These are phyloP conservation scores for Fusarium compactum DNA, from an alignment of 2,329 filamentous ascomycete genomes.

Conservation along the genomic window DNA sequence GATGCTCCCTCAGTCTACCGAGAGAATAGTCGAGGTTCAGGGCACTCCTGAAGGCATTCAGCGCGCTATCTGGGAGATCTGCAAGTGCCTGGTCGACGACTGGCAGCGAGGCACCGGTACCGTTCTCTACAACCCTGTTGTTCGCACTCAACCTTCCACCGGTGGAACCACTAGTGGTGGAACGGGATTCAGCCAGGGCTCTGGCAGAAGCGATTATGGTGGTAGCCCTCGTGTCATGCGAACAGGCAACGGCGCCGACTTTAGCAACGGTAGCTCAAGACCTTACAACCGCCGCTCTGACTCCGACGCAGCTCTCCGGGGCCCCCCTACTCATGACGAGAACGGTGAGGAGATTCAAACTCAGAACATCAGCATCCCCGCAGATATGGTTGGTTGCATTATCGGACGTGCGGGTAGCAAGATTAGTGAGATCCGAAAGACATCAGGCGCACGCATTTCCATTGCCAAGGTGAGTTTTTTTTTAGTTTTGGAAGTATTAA, in stretches of 20 bases:
- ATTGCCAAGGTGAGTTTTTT: conserved; percentile 80
- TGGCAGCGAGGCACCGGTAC: conserved; percentile 98
- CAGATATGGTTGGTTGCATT: conserved; percentile 99
- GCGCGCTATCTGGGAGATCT: conserved; percentile 97
- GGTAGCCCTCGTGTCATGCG: conserved; percentile 83
- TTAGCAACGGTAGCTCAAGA: conserved; percentile 80
- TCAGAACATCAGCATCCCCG: conserved; percentile 99
- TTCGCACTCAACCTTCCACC: conserved; percentile 78
- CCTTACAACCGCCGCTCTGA: conserved; percentile 83
- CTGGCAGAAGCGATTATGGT: conserved; percentile 66
- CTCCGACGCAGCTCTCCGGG: conserved; percentile 82
- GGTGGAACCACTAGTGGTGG: conserved; percentile 59
- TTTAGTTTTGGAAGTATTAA: not conserved
- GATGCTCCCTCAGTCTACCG: conserved; percentile 98
- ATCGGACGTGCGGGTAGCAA: conserved; percentile 95
- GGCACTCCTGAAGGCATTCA: conserved; percentile 95
- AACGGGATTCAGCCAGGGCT: conserved; percentile 54
- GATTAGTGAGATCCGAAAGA: conserved; percentile 98
- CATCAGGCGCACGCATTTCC: conserved; percentile 94
- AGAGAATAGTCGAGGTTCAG: conserved; percentile 97
- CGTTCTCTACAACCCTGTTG: conserved; percentile 95
- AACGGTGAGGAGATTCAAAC: conserved; percentile 98
- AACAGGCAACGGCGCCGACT: conserved; percentile 97
- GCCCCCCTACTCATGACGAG: conserved; percentile 89
- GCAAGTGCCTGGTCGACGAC: conserved; percentile 97